A percentile compares a stretch with the other conserved stretches of the same genome.
Conservation (phyloP, 106 monocot genomes). For the Chionographis japonica region DNA sequence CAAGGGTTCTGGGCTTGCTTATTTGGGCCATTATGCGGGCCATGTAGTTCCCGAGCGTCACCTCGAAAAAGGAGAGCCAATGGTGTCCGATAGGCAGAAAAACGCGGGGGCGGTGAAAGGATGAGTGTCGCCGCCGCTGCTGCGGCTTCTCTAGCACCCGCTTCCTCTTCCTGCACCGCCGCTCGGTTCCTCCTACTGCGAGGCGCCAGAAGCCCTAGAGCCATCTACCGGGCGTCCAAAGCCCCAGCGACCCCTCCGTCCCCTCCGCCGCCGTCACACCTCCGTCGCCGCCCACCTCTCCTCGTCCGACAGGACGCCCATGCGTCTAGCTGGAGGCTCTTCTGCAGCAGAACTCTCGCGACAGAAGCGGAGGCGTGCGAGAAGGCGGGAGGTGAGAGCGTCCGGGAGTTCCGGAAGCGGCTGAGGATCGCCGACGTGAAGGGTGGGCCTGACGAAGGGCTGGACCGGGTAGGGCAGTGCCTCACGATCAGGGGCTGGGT, state of each 20-base stretch:
- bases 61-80: too few species aligned
- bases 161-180: constrained; percentile 13
- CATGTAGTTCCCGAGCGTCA: too few species aligned
- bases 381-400: constrained; percentile 13
- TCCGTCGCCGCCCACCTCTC: background rate
- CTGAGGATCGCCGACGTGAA: constrained; percentile 68
- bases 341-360: constrained; percentile 36
- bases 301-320: background rate
- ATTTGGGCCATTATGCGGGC: too few species aligned
- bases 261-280: background rate
- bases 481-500: constrained; percentile 82
- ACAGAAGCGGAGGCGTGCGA: constrained; percentile 17
- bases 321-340: constrained; percentile 15
- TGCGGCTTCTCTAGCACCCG: constrained; percentile 20
- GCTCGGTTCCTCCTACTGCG: constrained; percentile 20
- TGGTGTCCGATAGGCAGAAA: too few species aligned
- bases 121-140: constrained; percentile 14
- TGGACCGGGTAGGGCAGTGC: constrained; percentile 49
- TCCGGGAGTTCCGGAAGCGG: constrained; percentile 62
- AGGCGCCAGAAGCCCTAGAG: constrained; percentile 9
- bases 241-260: background rate
- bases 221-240: background rate
- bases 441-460: constrained; percentile 62
- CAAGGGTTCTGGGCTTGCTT: too few species aligned
- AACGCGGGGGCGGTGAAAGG: too few species aligned